Base-by-base conservation (phyloP, 768 basidiomycete species). In the Pleurotus tuber-regium region DNA sequence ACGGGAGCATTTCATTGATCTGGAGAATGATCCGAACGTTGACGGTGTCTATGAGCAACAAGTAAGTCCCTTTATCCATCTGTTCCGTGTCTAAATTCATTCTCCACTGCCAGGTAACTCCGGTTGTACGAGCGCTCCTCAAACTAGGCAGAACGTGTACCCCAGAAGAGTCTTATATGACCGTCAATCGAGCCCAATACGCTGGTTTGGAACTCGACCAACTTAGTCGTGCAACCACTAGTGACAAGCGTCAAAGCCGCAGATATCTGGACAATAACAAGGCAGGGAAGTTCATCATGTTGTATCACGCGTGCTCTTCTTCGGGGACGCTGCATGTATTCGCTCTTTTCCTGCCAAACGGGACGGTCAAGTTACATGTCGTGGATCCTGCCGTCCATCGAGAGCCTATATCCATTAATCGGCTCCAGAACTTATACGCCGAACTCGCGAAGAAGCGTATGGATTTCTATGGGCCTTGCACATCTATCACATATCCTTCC, bases 41-140 rank as follows among this genome's bases (percentile, higher is more conserved):
- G 93, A 98, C 59, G 93, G 92, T 1, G 89, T 97, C 3, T 99
- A 87, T 61, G 97, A 99, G 69, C 76, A 87, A 16, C 94, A 98
- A 79, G 92, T 93, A 57, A 36, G 74, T 57, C 10, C 11, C 51
- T 6, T 16, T 31, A 41, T 25, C 29, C 28, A 23, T 28, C 28
- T 49, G 1, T 29, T 30, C 19, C 18, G n/a, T n/a, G n/a, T n/a
- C n/a, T n/a, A n/a, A n/a, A n/a, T n/a, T n/a, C n/a, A n/a, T n/a
- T n/a, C n/a, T n/a, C n/a, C n/a, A 51, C 50, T 30, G 26, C 43
- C 19, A 94, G 92, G 77, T 98, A 12, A 92, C 97, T 6, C 78
- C 96, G 14, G 71, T 86, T 41, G 77, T 89, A 50, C 88, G 96
- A 28, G 91, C 85, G 4, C 63, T 98, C 21, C 71, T 98, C 14